phyloP scores from a whole-genome alignment of 192 early-diverging fungal species.

The Phycomyces nitens region DNA sequence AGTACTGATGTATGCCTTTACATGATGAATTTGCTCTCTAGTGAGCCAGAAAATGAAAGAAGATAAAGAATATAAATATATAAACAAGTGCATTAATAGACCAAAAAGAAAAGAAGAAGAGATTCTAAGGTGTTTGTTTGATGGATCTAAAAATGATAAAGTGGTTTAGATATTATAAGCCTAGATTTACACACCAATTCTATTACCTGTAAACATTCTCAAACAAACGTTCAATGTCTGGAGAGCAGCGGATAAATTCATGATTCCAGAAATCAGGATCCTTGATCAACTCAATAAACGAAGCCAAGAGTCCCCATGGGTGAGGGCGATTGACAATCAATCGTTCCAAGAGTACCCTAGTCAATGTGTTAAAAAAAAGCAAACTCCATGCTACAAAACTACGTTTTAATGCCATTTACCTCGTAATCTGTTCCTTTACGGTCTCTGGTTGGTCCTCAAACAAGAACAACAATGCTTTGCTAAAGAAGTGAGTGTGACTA shows the following conservation, averaged over 20 bases:
- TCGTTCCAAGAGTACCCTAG: constrained; percentile 88
- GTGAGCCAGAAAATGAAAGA: too few relatives aligned
- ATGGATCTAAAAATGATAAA: neutral
- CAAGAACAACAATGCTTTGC: constrained; percentile 77
- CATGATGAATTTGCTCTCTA: too few relatives aligned
- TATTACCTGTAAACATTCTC: constrained; percentile 55
- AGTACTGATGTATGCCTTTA: too few relatives aligned
- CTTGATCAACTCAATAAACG: constrained; percentile 93
- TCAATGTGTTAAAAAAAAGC: neutral
- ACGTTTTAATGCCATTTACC: constrained; percentile 36
- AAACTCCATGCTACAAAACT: neutral
- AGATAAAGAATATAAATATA: too few relatives aligned
- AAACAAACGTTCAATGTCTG: constrained; percentile 79
- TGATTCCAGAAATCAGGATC: constrained; percentile 72
- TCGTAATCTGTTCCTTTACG: constrained; percentile 94
- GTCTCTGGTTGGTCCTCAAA: constrained; percentile 71
- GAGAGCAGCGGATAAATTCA: constrained; percentile 60
- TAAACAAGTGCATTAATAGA: too few relatives aligned
- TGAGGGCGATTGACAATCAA: constrained; percentile 95
- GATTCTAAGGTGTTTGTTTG: neutral
- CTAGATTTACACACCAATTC: neutral
- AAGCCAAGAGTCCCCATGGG: constrained; percentile 95
- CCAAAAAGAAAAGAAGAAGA: neutral
- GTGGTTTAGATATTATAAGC: neutral
- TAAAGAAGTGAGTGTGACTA: constrained; percentile 94